Evolutionary conservation across 805 yeast species (phyloP), one percentile per base, ranked within the genome.

Genomic region (Monosporozyma aquatica): DNA sequence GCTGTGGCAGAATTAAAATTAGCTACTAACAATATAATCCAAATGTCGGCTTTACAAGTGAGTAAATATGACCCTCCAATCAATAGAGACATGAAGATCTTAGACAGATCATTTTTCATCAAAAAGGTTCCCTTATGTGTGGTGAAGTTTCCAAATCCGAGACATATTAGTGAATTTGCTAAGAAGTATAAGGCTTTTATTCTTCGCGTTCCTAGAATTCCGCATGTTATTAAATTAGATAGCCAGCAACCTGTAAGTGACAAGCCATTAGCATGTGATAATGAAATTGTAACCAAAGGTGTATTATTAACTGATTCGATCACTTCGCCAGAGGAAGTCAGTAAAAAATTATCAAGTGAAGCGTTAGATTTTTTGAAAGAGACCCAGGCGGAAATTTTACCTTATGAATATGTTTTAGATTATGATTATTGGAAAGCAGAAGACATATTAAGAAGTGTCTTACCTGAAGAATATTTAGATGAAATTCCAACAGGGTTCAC

Each of bases 401-500:
- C 80, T 2, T 79, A 82, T 54, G 67, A 63, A 3, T 66, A 86
- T 44, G 58, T 54, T 0, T 62, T 92, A 40, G 81, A 70, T 47
- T 92, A 92, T 58, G 71, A 76, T 39, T 85, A 76, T 61, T 92
- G 97, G 97, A 78, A 78, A 50, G 71, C 89, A 0, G 98, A 94
- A 43, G 96, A 92, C 51, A 82, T 92, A 13, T 67, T 92, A 29
- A 68, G 70, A 36, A 75, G 95, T 0, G 74, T 87, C 3, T 62
- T 92, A 36, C 98, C 99, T 0, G 81, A 75, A 36, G 69, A 77
- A 15, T 49, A 46, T 17, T 62, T 76, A 6, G 80, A 74, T 33
- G 95, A 87, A 43, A 69, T 82, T 7, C 99, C 98, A 1, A 71
- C 92, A 1, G 94, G 97, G 0, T 92, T 84, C 60, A 85, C 97